phyloP scores from a whole-genome alignment of 495 filamentous ascomycete genomes.

The Lasiosphaeria ovina region DNA sequence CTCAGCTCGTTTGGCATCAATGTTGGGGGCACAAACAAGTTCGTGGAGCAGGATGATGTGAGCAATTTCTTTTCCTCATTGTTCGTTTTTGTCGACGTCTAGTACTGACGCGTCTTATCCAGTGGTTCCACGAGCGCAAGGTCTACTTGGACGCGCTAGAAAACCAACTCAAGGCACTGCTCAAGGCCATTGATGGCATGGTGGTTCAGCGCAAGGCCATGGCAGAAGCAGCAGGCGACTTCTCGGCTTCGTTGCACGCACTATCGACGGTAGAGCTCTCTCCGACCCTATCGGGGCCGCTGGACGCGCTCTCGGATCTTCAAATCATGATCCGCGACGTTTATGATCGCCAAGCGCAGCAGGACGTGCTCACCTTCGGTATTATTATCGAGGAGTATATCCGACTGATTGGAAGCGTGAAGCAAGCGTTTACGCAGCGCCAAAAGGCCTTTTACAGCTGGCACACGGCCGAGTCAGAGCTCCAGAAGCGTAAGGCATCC shows the following conservation, averaged over 20 bases:
- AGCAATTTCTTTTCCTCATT: conserved; percentile 34
- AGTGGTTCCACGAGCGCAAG: conserved; percentile 98
- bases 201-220: conserved; percentile 88
- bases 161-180: conserved; percentile 86
- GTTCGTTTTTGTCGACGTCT: background rate
- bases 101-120: conserved; percentile 10
- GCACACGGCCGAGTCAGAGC: conserved; percentile 83
- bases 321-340: conserved; percentile 92
- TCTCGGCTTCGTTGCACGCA: conserved; percentile 85
- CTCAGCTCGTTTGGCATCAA: conserved; percentile 78
- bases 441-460: conserved; percentile 94
- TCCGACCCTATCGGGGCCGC: conserved; percentile 78
- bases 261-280: conserved; percentile 87
- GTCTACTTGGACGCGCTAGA: conserved; percentile 94
- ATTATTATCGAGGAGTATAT: conserved; percentile 99
- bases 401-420: conserved; percentile 87
- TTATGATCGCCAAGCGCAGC: conserved; percentile 94
- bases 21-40: conserved; percentile 74
- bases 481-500: conserved; percentile 77
- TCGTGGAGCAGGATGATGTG: conserved; percentile 97
- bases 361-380: conserved; percentile 92
- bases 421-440: conserved; percentile 85
- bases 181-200: conserved; percentile 91
- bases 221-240: conserved; percentile 88
- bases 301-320: conserved; percentile 87